Evolutionary conservation across 2,329 filamentous ascomycete species (phyloP), one percentile per base, ranked within the genome.

Genomic region (Amesomyces nigricolor): DNA sequence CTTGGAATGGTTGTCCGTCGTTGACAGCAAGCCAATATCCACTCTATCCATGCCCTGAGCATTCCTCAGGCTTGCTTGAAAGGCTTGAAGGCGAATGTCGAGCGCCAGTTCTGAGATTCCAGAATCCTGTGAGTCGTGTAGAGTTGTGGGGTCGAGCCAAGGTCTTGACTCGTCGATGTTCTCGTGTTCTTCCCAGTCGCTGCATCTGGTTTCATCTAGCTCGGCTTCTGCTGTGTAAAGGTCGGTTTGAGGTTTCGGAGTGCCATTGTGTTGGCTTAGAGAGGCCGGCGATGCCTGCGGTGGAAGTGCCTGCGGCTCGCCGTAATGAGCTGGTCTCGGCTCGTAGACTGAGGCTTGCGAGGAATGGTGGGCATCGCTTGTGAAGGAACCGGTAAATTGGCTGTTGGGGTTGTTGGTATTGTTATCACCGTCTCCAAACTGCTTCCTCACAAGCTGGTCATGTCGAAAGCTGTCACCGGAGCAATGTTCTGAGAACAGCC

Each of bases 401-500:
- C 54, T 63, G 7, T 58, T 53, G 8, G 39, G 14, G 16, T 55
- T 47, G 8, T 13, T 13, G 2, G n/a, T 17, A 17, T 35, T 16
- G 9, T 30, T 35, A 10, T 37, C 42, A 14, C 13, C 16, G 1
- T 51, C 39, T 9, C 40, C 37, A 29, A 54, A 55, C 26, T 47
- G 54, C 13, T 67, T 64, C 52, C 75, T 71, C 78, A 91, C 86
- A 53, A 79, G 63, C 5, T 66, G 42, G 61, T 95, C 89, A 63
- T 92, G 84, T 1, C 73, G 71, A 65, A 92, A 95, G 0, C 60
- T 59, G 0, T 73, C 66, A 0, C 73, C 78, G 0, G 80, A 81
- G 67, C 90, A 95, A 29, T 83, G 71, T 19, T 81, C 69, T 0
- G 88, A 88, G 64, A 96, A 96, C 0, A 96, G 75, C 0, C 69